These are phyloP conservation scores for Fraxinus nigra DNA, from an alignment of 305 asterid species.

Conservation along the genomic window DNA sequence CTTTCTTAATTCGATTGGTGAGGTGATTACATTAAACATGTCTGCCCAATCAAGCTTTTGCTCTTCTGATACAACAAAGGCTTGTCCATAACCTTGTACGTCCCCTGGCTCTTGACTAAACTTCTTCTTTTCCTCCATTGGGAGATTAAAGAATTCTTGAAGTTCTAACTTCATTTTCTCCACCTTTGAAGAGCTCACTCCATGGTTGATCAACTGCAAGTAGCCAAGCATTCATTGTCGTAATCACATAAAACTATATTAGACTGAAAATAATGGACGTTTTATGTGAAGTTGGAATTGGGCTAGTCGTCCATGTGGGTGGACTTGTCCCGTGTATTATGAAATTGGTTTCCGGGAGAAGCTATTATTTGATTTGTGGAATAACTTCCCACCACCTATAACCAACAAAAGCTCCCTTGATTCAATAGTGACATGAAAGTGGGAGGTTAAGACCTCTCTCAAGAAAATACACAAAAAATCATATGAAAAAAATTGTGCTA, in stretches of 20 bases:
- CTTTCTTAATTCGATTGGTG: constrained; percentile 34
- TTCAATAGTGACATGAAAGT: neutral
- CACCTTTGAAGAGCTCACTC: constrained; percentile 25
- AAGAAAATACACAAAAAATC: neutral
- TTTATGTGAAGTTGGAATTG: neutral
- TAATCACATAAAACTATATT: neutral
- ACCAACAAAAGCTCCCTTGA: neutral
- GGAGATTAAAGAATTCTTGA: constrained; percentile 38
- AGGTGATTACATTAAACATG: constrained; percentile 21
- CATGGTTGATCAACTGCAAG: constrained; percentile 54
- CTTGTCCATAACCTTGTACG: constrained; percentile 51
- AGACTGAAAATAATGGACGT: neutral
- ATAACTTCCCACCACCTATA: neutral
- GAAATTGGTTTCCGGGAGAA: neutral
- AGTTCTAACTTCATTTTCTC: constrained; percentile 38
- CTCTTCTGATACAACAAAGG: constrained; percentile 48
- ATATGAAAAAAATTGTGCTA: neutral
- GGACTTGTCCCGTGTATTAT: neutral
- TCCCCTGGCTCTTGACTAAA: constrained; percentile 33
- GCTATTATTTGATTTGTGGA: neutral
- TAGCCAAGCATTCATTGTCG: neutral
- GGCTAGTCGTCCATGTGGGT: neutral
- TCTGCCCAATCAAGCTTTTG: constrained; percentile 70
- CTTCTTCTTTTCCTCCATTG: constrained; percentile 27
- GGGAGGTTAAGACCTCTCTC: neutral